These are phyloP conservation scores for Ceratobasidium sp. DNA, from an alignment of 1,284 basidiomycete species.

Conservation along the genomic window DNA sequence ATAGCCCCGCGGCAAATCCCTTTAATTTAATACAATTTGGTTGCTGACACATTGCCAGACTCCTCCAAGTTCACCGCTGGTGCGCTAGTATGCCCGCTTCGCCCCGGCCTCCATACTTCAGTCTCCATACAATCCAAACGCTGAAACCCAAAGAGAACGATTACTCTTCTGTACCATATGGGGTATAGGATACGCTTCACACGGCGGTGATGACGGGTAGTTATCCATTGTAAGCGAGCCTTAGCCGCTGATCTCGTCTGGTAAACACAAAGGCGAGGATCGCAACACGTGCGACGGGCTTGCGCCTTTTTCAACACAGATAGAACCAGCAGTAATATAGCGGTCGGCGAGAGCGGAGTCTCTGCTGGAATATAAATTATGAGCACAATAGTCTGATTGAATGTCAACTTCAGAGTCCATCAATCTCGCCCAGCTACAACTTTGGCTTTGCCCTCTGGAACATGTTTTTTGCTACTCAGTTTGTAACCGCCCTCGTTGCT, in stretches of 20 bases:
- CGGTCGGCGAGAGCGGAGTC: not conserved
- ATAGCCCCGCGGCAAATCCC: too few relatives aligned
- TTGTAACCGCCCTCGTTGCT: conserved; percentile 3
- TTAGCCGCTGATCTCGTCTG: not conserved
- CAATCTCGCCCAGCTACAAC: not conserved
- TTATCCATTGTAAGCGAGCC: not conserved
- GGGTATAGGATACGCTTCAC: not conserved
- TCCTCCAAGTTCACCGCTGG: too few relatives aligned
- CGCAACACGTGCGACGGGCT: not conserved
- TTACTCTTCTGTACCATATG: not conserved
- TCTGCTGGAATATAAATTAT: not conserved
- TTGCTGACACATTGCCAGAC: too few relatives aligned
- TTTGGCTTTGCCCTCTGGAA: not conserved
- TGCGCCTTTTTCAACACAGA: not conserved
- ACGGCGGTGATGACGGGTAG: not conserved
- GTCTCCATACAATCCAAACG: not conserved
- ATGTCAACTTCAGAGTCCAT: not conserved
- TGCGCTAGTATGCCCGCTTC: too few relatives aligned
- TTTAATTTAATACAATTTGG: too few relatives aligned
- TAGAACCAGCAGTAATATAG: not conserved
- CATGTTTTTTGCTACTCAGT: conserved; percentile 12
- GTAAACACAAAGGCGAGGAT: not conserved
- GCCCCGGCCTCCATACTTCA: too few relatives aligned
- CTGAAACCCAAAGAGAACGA: not conserved
- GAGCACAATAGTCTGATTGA: not conserved